Evolutionary conservation across 2,329 filamentous ascomycete genomes (phyloP).

Genomic region (Dactylellina cionopaga): DNA sequence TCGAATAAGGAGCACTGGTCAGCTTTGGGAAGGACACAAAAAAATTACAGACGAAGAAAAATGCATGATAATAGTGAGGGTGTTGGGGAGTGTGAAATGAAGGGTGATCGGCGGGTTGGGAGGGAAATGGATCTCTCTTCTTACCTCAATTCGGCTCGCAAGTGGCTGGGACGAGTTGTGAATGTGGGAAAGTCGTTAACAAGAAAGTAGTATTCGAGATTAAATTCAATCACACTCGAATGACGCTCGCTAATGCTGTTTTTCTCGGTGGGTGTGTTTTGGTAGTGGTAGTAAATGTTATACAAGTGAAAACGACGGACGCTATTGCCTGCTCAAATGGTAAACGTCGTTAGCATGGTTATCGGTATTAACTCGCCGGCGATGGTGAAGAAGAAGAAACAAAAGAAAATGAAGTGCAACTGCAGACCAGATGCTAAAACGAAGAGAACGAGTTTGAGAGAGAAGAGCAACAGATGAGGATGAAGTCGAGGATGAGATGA

Average conservation of each 20-base stretch:
- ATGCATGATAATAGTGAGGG: constrained; percentile 12
- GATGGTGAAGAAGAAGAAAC: neutral
- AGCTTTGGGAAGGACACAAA: constrained; percentile 7
- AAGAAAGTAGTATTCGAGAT: constrained; percentile 38
- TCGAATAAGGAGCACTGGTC: constrained; percentile 10
- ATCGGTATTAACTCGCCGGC: no score
- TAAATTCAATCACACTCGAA: constrained; percentile 18
- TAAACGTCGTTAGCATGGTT: constrained; percentile 42
- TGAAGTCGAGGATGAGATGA: neutral
- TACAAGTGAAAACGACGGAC: constrained; percentile 52
- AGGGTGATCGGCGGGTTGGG: constrained; percentile 29
- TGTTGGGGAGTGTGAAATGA: constrained; percentile 5
- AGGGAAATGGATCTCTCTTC: constrained; percentile 33
- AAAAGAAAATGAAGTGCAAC: neutral
- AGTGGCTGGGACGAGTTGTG: constrained; percentile 30
- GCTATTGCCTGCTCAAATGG: constrained; percentile 22
- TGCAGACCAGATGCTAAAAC: constrained; percentile 3
- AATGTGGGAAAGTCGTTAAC: constrained; percentile 4
- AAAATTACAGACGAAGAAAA: neutral
- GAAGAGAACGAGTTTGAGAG: neutral
- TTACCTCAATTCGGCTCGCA: constrained; percentile 52
- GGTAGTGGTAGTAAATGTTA: constrained; percentile 11
- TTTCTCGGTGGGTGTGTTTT: neutral
- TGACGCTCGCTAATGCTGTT: constrained; percentile 3
- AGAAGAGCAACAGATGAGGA: constrained; percentile 14